These are phyloP conservation scores for Limnomonas spitsbergensis DNA, from an alignment of 139 green algal species.

Conservation along the genomic window DNA sequence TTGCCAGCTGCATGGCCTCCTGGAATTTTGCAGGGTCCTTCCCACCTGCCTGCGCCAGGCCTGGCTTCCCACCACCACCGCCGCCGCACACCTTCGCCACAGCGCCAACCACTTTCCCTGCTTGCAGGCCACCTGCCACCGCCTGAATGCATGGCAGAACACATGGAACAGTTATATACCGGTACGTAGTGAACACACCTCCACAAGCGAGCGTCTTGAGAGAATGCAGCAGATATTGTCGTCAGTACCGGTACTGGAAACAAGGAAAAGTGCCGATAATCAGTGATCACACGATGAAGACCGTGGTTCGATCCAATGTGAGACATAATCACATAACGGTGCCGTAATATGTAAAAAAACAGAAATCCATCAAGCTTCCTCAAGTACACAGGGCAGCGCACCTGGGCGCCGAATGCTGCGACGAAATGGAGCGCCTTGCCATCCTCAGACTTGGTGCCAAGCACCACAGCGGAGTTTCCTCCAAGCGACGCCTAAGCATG, in stretches of 20 bases:
- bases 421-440: constrained; percentile 76
- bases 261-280: background rate
- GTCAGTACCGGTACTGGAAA: background rate
- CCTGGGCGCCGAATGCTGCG: constrained; percentile 52
- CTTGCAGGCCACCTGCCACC: constrained; percentile 60
- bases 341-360: too few relatives aligned
- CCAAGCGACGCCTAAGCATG: constrained; percentile 45
- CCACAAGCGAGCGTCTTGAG: background rate
- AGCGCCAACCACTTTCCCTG: constrained; percentile 80
- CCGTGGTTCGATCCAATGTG: too few relatives aligned
- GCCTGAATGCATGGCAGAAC: constrained; percentile 21
- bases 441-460: constrained; percentile 44
- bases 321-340: too few relatives aligned
- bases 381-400: too few relatives aligned
- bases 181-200: background rate
- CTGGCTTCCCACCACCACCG: constrained; percentile 83
- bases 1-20: constrained; percentile 49
- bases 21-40: constrained; percentile 60
- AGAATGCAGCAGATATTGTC: background rate
- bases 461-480: constrained; percentile 71
- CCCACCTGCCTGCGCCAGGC: constrained; percentile 84
- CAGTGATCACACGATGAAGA: background rate
- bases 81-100: constrained; percentile 88
- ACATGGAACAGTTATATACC: background rate
- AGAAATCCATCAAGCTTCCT: too few relatives aligned